phyloP scores from a whole-genome alignment of 345 rosid genomes.

The Heritiera fomes region DNA sequence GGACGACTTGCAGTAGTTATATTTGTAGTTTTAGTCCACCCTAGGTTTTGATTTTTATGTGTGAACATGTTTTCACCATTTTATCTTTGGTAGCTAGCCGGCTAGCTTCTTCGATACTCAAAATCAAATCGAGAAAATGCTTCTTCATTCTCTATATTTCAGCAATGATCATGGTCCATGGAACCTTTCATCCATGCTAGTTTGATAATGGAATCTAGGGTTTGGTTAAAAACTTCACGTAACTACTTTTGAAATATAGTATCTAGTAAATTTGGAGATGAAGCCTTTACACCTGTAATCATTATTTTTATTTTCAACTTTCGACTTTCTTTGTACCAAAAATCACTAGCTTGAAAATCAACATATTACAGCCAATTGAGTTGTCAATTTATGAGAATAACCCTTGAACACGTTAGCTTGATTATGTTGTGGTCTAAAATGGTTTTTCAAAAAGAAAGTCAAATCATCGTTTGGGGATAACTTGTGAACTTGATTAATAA shows the following conservation, averaged over 20 bases:
- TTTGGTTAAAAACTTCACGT: too few relatives aligned
- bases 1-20: background rate
- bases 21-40: background rate
- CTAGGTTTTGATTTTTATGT: background rate
- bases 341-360: too few relatives aligned
- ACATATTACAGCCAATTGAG: too few relatives aligned
- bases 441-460: background rate
- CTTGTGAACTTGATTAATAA: constrained; percentile 12
- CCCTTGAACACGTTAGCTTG: background rate
- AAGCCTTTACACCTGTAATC: too few relatives aligned
- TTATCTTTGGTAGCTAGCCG: background rate
- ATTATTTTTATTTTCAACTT: too few relatives aligned
- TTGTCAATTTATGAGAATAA: background rate
- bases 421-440: background rate
- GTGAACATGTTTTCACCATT: background rate
- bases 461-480: background rate
- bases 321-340: too few relatives aligned
- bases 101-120: background rate
- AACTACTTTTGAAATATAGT: too few relatives aligned
- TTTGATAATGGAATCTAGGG: too few relatives aligned
- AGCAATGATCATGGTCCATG: too few relatives aligned
- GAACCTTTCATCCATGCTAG: too few relatives aligned
- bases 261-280: too few relatives aligned
- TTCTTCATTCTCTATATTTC: background rate
- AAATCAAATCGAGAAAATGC: background rate